These are phyloP conservation scores for Massariosphaeria phaeospora DNA, from an alignment of 495 filamentous ascomycete species.

Conservation along the genomic window DNA sequence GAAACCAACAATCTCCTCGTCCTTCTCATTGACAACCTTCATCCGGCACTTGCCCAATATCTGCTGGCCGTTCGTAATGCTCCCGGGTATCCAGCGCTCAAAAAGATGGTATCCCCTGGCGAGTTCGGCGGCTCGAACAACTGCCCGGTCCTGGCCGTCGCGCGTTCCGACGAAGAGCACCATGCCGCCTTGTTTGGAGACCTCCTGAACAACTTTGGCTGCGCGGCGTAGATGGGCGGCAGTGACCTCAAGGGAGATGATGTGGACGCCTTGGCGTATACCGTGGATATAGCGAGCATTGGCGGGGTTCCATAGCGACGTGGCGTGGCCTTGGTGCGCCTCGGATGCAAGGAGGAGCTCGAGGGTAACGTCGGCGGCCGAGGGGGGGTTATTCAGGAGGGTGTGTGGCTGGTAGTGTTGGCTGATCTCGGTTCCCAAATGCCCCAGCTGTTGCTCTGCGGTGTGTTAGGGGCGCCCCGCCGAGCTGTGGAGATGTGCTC, in stretches of 20 bases:
- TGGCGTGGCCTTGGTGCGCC: conserved; percentile 86
- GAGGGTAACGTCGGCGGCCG: conserved; percentile 73
- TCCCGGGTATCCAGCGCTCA: conserved; percentile 86
- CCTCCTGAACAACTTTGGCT: conserved; percentile 80
- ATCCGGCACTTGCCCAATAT: conserved; percentile 64
- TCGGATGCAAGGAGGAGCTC: conserved; percentile 89
- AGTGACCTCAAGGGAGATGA: conserved; percentile 83
- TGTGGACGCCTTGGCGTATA: conserved; percentile 82
- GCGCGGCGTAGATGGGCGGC: conserved; percentile 85
- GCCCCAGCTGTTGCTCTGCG: conserved; percentile 39
- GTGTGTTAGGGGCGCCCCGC: conserved; percentile 15
- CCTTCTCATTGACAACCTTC: conserved; percentile 67
- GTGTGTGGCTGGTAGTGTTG: conserved; percentile 63
- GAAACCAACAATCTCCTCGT: conserved; percentile 60
- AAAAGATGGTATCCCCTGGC: conserved; percentile 83
- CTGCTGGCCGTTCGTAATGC: conserved; percentile 87
- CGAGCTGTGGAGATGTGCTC: background rate
- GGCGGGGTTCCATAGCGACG: conserved; percentile 88
- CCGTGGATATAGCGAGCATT: conserved; percentile 96
- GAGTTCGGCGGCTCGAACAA: conserved; percentile 75
- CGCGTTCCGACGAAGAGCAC: conserved; percentile 90
- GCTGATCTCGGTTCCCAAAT: conserved; percentile 52
- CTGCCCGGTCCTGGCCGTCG: conserved; percentile 65
- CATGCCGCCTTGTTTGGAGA: conserved; percentile 74
- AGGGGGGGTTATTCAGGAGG: conserved; percentile 65